Percentiles rank a stretch among this genome's conserved stretches.
Conservation (phyloP, 257 asterid genomes). For the Lycium barbarum region DNA sequence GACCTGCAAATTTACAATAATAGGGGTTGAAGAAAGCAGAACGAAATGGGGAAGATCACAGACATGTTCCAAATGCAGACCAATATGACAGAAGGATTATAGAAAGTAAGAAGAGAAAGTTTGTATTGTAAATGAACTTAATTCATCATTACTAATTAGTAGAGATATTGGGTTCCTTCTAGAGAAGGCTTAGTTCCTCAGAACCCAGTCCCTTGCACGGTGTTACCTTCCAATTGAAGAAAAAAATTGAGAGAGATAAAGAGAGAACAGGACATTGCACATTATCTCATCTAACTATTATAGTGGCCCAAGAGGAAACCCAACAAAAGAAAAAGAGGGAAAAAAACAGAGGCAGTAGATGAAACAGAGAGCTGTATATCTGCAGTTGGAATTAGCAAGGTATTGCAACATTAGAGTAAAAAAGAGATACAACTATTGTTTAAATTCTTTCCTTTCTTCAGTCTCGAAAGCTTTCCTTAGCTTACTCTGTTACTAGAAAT, state of each 20-base stretch:
- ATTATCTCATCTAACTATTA: not conserved
- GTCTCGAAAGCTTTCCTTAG: not conserved
- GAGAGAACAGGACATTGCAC: not conserved
- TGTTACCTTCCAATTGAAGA: not conserved
- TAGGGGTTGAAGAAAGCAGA: not conserved
- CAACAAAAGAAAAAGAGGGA: not conserved
- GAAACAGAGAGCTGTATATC: not conserved
- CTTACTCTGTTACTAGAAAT: not conserved
- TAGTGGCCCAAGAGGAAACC: not conserved
- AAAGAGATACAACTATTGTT: not conserved
- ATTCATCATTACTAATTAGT: not conserved
- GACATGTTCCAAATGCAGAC: not conserved
- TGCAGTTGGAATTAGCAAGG: slow-evolving; percentile 19
- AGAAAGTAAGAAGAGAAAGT: not conserved
- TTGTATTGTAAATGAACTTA: not conserved
- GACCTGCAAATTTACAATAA: slow-evolving; percentile 52
- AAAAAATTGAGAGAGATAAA: not conserved
- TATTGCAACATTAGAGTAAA: not conserved
- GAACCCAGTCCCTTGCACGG: not conserved
- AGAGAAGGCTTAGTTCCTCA: not conserved
- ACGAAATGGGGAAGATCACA: slow-evolving; percentile 19
- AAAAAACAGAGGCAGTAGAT: not conserved
- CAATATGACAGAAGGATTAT: not conserved
- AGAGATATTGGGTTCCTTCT: not conserved
- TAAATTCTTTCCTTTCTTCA: slow-evolving; percentile 3